Percentiles rank a stretch among this genome's conserved stretches.
Evolutionary conservation across 768 basidiomycete species (phyloP).

Genomic region (Boletus tomentosulus): DNA sequence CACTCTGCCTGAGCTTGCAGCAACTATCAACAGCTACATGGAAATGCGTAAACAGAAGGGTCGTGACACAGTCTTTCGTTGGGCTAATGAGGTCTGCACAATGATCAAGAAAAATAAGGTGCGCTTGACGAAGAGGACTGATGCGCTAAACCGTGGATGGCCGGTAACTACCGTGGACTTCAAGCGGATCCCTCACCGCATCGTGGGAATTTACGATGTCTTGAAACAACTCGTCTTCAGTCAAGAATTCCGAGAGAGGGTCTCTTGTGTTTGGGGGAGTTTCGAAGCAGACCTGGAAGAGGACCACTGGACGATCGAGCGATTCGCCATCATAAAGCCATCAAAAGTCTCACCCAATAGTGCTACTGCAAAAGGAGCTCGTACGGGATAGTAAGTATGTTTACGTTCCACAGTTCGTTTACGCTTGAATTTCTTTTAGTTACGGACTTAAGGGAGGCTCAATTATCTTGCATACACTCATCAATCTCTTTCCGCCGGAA

Average conservation of each 20-base stretch:
- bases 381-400: not conserved
- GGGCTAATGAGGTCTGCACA: not conserved
- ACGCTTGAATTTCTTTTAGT: not conserved
- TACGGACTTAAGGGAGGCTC: not conserved
- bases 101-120: not conserved
- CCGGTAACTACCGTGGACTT: not conserved
- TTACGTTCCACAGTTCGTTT: not conserved
- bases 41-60: not conserved
- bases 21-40: not conserved
- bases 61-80: not conserved
- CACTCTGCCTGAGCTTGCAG: not conserved
- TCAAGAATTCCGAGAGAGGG: not conserved
- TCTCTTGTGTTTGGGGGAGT: not conserved
- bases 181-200: not conserved
- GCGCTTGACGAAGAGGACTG: not conserved
- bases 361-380: not conserved
- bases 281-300: not conserved
- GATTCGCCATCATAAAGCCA: not conserved
- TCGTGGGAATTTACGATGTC: not conserved
- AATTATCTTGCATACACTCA: not conserved
- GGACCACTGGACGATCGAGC: not conserved
- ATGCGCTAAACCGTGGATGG: not conserved
- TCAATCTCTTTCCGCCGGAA: not conserved
- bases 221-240: not conserved
- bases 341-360: not conserved